These are phyloP conservation scores for Puccinia horiana DNA, from an alignment of 1,284 basidiomycete species.

Conservation along the genomic window DNA sequence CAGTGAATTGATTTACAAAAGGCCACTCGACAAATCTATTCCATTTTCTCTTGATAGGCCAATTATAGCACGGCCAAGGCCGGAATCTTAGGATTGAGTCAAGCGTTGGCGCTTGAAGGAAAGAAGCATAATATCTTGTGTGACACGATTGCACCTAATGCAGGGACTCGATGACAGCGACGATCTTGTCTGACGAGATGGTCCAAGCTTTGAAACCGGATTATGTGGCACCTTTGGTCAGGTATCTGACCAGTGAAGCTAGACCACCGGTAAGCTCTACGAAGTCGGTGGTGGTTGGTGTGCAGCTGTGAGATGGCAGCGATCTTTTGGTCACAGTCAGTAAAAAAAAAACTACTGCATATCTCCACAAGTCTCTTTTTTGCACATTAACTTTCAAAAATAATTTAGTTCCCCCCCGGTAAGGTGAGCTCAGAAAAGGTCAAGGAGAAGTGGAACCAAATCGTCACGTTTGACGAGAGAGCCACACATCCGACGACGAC, in stretches of 20 bases:
- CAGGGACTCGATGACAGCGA: conserved; percentile 68
- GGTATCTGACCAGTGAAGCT: conserved; percentile 80
- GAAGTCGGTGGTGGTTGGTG: conserved; percentile 92
- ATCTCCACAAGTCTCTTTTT: background rate
- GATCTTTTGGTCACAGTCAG: conserved; percentile 71
- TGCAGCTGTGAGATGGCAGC: conserved; percentile 89
- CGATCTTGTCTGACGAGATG: conserved; percentile 81
- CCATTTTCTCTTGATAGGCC: conserved; percentile 24
- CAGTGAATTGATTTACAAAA: background rate
- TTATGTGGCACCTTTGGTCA: conserved; percentile 85
- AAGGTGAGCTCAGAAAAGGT: conserved; percentile 77
- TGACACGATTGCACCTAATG: conserved; percentile 85
- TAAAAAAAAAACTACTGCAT: conserved; percentile 24
- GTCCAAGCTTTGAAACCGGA: conserved; percentile 95
- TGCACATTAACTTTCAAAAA: background rate
- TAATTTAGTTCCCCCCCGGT: conserved; percentile 71
- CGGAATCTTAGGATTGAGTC: conserved; percentile 84
- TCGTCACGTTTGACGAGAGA: conserved; percentile 74
- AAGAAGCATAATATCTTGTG: conserved; percentile 84
- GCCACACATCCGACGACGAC: conserved; percentile 74
- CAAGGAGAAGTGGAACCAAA: conserved; percentile 72
- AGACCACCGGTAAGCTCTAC: conserved; percentile 80
- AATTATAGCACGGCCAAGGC: conserved; percentile 74
- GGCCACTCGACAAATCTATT: too few relatives aligned
- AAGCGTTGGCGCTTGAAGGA: conserved; percentile 88